phyloP scores from a whole-genome alignment of 768 basidiomycete genomes.

The Glaciozyma antarctica region DNA sequence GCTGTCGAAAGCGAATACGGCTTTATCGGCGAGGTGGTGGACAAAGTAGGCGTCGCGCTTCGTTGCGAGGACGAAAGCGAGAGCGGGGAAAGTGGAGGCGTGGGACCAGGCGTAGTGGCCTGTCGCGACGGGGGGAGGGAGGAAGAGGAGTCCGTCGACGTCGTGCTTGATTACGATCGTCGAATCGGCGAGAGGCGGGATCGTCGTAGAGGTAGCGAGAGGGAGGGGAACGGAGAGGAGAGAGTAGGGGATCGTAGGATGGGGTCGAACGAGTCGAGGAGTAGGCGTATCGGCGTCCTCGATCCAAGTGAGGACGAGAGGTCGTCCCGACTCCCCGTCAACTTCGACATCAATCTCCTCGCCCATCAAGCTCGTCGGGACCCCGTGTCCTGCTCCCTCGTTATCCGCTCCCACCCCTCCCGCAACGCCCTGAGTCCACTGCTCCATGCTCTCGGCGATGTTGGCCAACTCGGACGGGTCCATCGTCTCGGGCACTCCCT shows the following conservation, averaged over 20 bases:
- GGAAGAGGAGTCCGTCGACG: conserved; percentile 61
- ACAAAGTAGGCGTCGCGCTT: conserved; percentile 84
- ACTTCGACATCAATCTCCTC: conserved; percentile 90
- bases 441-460: conserved; percentile 72
- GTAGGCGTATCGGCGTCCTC: conserved; percentile 42
- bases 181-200: conserved; percentile 17
- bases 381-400: conserved; percentile 48
- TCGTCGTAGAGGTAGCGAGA: neutral
- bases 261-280: conserved; percentile 8
- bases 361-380: conserved; percentile 60
- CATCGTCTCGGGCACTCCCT: conserved; percentile 68
- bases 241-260: conserved; percentile 3
- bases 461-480: conserved; percentile 70
- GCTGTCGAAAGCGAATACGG: conserved; percentile 43
- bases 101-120: conserved; percentile 54
- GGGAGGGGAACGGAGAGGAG: conserved; percentile 67
- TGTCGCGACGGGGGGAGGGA: conserved; percentile 35
- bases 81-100: conserved; percentile 70
- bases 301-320: conserved; percentile 60
- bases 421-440: conserved; percentile 61
- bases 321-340: conserved; percentile 61
- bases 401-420: conserved; percentile 48
- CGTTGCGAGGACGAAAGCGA: conserved; percentile 89
- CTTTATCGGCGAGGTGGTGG: conserved; percentile 54
- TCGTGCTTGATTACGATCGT: conserved; percentile 60